A percentile compares a stretch with the other conserved stretches of the same genome.
These are phyloP conservation scores for Echites panduratus DNA, from an alignment of 257 asterid genomes.

Conservation along the genomic window DNA sequence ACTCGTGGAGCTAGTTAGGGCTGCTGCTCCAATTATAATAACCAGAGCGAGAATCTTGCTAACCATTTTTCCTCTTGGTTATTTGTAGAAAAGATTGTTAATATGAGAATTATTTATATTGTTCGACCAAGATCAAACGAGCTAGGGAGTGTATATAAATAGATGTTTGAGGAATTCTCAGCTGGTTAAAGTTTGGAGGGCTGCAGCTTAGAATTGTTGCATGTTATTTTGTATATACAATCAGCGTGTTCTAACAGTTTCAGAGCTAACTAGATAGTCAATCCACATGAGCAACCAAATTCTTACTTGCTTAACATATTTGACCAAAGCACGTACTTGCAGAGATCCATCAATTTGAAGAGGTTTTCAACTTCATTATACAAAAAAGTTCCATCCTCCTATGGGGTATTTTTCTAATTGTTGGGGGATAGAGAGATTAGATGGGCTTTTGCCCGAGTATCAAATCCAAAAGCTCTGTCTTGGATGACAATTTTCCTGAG, in stretches of 20 bases:
- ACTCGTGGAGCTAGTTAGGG: slow-evolving; percentile 7
- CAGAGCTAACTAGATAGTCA: not conserved
- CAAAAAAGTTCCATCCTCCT: no score
- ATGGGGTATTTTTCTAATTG: no score
- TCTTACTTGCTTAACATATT: not conserved
- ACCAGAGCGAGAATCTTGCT: slow-evolving; percentile 17
- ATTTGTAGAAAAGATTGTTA: not conserved
- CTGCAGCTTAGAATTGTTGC: not conserved
- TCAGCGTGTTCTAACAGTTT: slow-evolving; percentile 17
- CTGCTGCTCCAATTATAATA: slow-evolving; percentile 4
- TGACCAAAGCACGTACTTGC: no score
- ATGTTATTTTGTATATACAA: not conserved
- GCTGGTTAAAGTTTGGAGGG: slow-evolving; percentile 4
- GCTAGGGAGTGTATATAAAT: slow-evolving; percentile 15
- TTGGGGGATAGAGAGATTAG: no score
- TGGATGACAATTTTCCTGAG: no score
- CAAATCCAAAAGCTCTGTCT: no score
- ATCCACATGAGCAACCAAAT: slow-evolving; percentile 27
- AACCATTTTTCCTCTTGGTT: slow-evolving; percentile 13
- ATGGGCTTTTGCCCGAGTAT: no score
- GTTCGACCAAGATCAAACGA: slow-evolving; percentile 10
- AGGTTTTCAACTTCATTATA: no score
- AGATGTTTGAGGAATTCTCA: slow-evolving; percentile 1
- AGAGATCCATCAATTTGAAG: no score
- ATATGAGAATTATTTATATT: not conserved